phyloP scores from a whole-genome alignment of 352 stramenopile genomes.

The Globisporangium uncinulatum region DNA sequence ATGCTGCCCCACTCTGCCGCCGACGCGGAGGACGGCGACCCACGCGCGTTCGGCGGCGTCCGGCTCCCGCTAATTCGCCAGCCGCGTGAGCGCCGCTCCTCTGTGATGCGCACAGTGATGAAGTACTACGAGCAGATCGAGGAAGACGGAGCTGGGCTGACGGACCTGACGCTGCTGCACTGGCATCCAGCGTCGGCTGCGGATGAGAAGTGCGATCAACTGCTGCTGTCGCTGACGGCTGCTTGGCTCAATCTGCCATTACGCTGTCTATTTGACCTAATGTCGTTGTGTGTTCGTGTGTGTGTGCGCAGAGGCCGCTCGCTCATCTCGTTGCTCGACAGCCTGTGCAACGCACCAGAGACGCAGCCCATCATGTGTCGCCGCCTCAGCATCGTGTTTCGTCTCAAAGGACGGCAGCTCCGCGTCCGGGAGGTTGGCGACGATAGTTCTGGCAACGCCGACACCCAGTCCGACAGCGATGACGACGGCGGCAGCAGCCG shows the following conservation, averaged over 20 bases:
- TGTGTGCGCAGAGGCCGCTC: constrained; percentile 22
- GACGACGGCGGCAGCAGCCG: not conserved
- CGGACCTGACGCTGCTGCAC: constrained; percentile 34
- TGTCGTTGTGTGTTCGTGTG: not conserved
- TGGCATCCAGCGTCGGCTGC: constrained; percentile 43
- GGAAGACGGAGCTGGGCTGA: constrained; percentile 23
- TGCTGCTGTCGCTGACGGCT: not conserved
- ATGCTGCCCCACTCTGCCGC: constrained; percentile 22
- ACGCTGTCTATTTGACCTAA: too few species aligned
- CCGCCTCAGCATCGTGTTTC: constrained; percentile 46
- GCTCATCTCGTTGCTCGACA: constrained; percentile 39
- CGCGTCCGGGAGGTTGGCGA: constrained; percentile 6
- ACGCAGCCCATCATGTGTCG: constrained; percentile 52
- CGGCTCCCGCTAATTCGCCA: constrained; percentile 12
- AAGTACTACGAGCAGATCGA: constrained; percentile 10
- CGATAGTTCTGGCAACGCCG: not conserved
- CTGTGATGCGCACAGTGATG: constrained; percentile 15
- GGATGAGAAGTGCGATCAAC: constrained; percentile 23
- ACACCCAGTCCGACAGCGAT: constrained; percentile 1
- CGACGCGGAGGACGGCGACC: not conserved
- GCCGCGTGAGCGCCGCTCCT: constrained; percentile 1
- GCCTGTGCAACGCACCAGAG: constrained; percentile 40
- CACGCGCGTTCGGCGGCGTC: constrained; percentile 7
- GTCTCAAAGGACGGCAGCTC: constrained; percentile 18
- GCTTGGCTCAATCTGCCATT: not conserved